Base-by-base conservation (phyloP, 2,329 filamentous ascomycete species). In the Celoporthe dispersa region DNA sequence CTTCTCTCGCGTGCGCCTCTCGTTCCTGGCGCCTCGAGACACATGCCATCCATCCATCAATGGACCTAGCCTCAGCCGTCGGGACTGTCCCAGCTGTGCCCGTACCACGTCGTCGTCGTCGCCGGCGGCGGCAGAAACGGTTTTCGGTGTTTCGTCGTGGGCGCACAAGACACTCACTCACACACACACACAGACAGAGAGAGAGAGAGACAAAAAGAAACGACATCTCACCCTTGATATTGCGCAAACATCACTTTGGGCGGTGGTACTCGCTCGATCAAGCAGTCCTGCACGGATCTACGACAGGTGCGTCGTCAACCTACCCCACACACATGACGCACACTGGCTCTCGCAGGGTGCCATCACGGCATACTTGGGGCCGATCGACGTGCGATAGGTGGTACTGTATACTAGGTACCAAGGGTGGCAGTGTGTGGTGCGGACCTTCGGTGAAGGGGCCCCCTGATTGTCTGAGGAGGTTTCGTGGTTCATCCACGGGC, bases 311-410 rank as follows among this genome's bases (percentile, higher is more conserved):
- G 65, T 71, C 67, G 70, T 69, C 70, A 69, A 71, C 70, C 31
- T 57, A 60, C 70, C 67, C 67, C 70, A 71, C 70, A 65, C 41
- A 53, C 59, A 67, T 69, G 70, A 71, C 70, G 70, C 70, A 69
- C 33, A 9, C 53, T 8, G 14, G n/a, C 44, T 48, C 44, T 41
- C 63, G 66, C 62, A 71, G 67, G 69, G 66, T 64, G 64, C 66
- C 66, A 62, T 57, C 39, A 48, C 37, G 57, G 68, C 51, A 59
- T 12, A 37, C 16, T 19, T 19, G 65, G 37, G 41, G 57, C 61
- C 35, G 57, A 59, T 59, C 63, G 48, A 65, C 31, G 57, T 60
- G 33, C 22, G 22, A 11, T 60, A 22, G 7, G 61, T 64, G 22
- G 44, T 64, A 48, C 41, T 28, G 37, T 41, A 44, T 37, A 19